Conservation (phyloP, 2,329 filamentous ascomycete genomes). For the Aspergillus ruber region DNA sequence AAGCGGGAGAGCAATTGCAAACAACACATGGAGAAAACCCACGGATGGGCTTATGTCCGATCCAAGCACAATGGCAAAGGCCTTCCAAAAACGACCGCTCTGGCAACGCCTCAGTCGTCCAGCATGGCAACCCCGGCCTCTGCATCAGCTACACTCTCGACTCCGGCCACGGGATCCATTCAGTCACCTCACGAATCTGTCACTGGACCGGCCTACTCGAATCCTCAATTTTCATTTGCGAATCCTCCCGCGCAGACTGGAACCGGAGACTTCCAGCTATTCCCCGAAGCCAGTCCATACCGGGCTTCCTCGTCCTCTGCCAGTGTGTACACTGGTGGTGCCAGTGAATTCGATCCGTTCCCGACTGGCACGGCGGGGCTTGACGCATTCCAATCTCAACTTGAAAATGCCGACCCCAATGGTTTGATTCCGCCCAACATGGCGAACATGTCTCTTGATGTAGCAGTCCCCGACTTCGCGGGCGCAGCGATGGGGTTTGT, state of each 20-base stretch:
- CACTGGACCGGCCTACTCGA: slow-evolving; percentile 7
- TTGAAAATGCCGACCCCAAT: slow-evolving; percentile 19
- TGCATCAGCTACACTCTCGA: slow-evolving; percentile 49
- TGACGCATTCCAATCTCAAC: slow-evolving; percentile 21
- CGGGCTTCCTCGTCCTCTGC: slow-evolving; percentile 3
- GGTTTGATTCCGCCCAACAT: slow-evolving; percentile 21
- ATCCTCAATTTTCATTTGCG: slow-evolving; percentile 21
- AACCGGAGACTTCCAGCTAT: slow-evolving; percentile 20
- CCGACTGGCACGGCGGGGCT: slow-evolving; percentile 3
- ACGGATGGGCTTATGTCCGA: slow-evolving; percentile 82
- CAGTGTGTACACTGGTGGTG: background rate
- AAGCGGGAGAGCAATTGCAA: slow-evolving; percentile 97
- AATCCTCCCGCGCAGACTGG: slow-evolving; percentile 16
- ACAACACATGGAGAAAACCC: slow-evolving; percentile 97
- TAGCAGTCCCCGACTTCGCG: slow-evolving; percentile 17
- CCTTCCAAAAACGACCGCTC: slow-evolving; percentile 34
- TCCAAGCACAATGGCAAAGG: slow-evolving; percentile 86
- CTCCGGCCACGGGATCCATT: slow-evolving; percentile 31
- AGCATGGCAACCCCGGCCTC: slow-evolving; percentile 59
- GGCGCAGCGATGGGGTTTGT: slow-evolving; percentile 13
- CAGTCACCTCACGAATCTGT: slow-evolving; percentile 19
- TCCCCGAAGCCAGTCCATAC: slow-evolving; percentile 16
- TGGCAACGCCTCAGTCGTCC: slow-evolving; percentile 53
- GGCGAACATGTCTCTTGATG: slow-evolving; percentile 16
- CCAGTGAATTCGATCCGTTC: slow-evolving; percentile 17